These are phyloP conservation scores for Albatrellus ellisii DNA, from an alignment of 768 basidiomycete genomes.

Conservation along the genomic window DNA sequence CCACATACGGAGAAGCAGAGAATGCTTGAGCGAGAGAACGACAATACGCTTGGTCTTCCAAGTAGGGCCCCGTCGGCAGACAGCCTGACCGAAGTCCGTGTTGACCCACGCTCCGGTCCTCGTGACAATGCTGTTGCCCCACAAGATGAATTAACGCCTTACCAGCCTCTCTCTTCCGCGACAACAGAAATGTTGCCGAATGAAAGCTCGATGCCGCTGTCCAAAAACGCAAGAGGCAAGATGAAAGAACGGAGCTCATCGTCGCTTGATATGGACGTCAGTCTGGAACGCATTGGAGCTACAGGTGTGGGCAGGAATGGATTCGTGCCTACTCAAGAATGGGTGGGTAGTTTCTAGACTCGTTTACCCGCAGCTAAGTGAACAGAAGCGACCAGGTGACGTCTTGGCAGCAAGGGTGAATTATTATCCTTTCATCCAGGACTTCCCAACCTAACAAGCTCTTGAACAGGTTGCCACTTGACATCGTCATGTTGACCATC, in stretches of 20 bases:
- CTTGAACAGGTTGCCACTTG: slow-evolving; percentile 62
- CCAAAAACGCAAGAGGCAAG: slow-evolving; percentile 91
- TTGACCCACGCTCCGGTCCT: slow-evolving; percentile 9
- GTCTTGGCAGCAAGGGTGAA: slow-evolving; percentile 94
- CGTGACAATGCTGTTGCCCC: slow-evolving; percentile 18
- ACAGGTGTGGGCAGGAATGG: slow-evolving; percentile 75
- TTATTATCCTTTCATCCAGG: slow-evolving; percentile 1
- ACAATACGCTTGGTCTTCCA: slow-evolving; percentile 16
- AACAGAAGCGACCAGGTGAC: no score
- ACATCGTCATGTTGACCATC: slow-evolving; percentile 76
- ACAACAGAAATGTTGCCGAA: slow-evolving; percentile 24
- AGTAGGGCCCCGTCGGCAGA: slow-evolving; percentile 10
- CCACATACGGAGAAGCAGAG: slow-evolving; percentile 55
- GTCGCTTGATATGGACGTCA: slow-evolving; percentile 34
- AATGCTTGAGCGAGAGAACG: slow-evolving; percentile 45
- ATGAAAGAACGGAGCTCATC: slow-evolving; percentile 65
- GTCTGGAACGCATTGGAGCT: slow-evolving; percentile 52
- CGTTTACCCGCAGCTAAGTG: no score
- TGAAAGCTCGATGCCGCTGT: slow-evolving; percentile 24
- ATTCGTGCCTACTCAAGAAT: slow-evolving; percentile 93
- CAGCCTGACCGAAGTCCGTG: slow-evolving; percentile 11
- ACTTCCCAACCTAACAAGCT: not conserved
- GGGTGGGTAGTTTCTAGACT: slow-evolving; percentile 64
- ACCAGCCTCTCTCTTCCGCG: slow-evolving; percentile 31
- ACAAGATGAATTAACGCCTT: slow-evolving; percentile 12